These are phyloP conservation scores for Aspergillus pseudoviridinutans DNA, from an alignment of 2,329 filamentous ascomycete genomes.

Conservation along the genomic window DNA sequence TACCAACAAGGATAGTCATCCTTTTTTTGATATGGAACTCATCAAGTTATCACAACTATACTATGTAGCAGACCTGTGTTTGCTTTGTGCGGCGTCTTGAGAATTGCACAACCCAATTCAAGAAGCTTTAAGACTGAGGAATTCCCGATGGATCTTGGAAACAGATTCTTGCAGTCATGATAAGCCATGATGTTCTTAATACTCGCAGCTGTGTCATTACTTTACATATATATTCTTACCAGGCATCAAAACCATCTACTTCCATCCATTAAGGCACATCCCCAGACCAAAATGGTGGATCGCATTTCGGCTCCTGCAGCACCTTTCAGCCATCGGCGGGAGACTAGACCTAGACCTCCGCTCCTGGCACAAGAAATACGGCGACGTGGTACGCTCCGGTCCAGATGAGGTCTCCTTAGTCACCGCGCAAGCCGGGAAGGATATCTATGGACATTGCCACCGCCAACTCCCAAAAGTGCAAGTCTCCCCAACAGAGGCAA, in stretches of 20 bases:
- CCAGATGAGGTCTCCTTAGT: constrained; percentile 33
- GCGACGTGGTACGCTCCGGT: constrained; percentile 23
- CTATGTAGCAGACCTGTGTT: no score
- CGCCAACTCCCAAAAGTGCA: constrained; percentile 10
- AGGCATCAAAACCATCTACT: constrained; percentile 14
- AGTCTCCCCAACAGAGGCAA: neutral
- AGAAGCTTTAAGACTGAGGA: no score
- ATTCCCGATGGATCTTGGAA: no score
- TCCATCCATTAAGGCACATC: constrained; percentile 9
- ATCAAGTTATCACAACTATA: no score
- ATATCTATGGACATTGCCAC: constrained; percentile 22
- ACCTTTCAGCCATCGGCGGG: constrained; percentile 8
- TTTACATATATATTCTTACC: neutral
- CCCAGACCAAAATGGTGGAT: constrained; percentile 16
- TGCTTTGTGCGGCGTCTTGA: no score
- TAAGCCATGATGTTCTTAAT: neutral
- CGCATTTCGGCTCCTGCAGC: constrained; percentile 11
- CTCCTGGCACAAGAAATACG: constrained; percentile 10
- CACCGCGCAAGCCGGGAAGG: constrained; percentile 20
- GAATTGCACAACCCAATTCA: no score
- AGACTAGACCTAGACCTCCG: constrained; percentile 6
- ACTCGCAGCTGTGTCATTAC: neutral
- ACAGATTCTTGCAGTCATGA: no score
- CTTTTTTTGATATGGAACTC: no score
- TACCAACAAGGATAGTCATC: no score